phyloP scores from a whole-genome alignment of 148 eudicot genomes.

The Rhododendron williamsianum region DNA sequence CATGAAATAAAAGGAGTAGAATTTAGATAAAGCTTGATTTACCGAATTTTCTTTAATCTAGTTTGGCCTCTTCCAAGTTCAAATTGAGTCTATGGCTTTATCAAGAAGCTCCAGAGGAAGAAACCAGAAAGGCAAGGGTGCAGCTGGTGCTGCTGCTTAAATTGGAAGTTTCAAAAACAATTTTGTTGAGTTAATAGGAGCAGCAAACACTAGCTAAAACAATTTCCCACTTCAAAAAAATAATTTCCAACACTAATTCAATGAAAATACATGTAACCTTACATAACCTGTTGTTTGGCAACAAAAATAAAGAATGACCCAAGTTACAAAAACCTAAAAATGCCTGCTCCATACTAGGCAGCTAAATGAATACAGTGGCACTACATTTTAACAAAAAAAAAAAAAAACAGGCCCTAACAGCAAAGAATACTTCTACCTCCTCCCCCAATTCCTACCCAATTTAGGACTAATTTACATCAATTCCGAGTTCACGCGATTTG shows the following conservation, averaged over 20 bases:
- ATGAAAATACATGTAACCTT: not conserved
- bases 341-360: not conserved
- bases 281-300: slow-evolving; percentile 1
- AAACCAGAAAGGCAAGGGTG: slow-evolving; percentile 24
- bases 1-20: too few relatives aligned
- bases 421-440: not conserved
- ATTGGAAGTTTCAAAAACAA: too few relatives aligned
- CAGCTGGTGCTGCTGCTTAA: slow-evolving; percentile 19
- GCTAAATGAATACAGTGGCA: not conserved
- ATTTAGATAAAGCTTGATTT: too few relatives aligned
- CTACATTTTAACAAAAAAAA: not conserved
- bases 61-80: not conserved
- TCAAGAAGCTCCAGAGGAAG: slow-evolving; percentile 33
- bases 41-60: too few relatives aligned
- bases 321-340: not conserved
- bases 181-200: not conserved
- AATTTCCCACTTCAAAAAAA: not conserved
- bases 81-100: slow-evolving; percentile 6
- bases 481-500: not conserved
- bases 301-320: slow-evolving; percentile 19
- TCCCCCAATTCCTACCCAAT: not conserved
- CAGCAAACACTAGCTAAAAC: not conserved
- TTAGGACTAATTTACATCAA: not conserved
- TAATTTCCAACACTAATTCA: not conserved
- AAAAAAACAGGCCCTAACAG: not conserved